Evolutionary conservation across 352 stramenopile species (phyloP).

Genomic region (Lagenidium giganteum): DNA sequence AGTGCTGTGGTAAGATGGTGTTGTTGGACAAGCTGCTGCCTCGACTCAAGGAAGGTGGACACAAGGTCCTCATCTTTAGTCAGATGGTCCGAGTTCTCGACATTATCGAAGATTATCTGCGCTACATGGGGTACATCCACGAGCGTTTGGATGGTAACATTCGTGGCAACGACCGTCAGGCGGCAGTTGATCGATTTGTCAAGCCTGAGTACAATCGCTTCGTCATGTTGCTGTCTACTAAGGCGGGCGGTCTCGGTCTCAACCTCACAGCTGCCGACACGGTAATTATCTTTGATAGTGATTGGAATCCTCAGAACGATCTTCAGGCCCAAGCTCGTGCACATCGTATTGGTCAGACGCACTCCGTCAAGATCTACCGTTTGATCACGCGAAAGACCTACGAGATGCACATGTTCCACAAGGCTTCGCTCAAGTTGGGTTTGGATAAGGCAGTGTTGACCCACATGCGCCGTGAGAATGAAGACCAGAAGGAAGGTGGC

Average conservation of each 20-base stretch:
- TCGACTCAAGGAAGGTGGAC: conserved; percentile 93
- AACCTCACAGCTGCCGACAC: conserved; percentile 93
- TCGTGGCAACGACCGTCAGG: conserved; percentile 85
- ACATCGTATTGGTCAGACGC: conserved; percentile 89
- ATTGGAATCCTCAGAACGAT: conserved; percentile 98
- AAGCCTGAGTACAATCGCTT: conserved; percentile 93
- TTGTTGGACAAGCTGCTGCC: conserved; percentile 99
- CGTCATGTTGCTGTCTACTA: conserved; percentile 98
- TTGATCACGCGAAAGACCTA: conserved; percentile 91
- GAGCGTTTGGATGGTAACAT: conserved; percentile 98
- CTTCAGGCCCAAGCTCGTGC: conserved; percentile 91
- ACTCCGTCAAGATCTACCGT: conserved; percentile 89
- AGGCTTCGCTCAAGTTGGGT: conserved; percentile 89
- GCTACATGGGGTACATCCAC: conserved; percentile 88
- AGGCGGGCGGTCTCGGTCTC: conserved; percentile 93
- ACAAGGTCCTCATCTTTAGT: conserved; percentile 99
- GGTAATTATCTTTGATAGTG: conserved; percentile 97
- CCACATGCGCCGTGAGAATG: conserved; percentile 87
- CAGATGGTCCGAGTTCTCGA: conserved; percentile 99
- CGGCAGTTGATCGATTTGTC: conserved; percentile 83
- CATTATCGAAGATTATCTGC: conserved; percentile 99
- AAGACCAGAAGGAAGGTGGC: conserved; percentile 48
- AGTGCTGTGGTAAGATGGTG: conserved; percentile 99
- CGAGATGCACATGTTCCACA: conserved; percentile 94
- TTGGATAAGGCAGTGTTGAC: conserved; percentile 92